Percentiles rank a stretch among this genome's conserved stretches.
phyloP scores from a whole-genome alignment of 2,329 filamentous ascomycete species.

The Apiospora phragmitis region DNA sequence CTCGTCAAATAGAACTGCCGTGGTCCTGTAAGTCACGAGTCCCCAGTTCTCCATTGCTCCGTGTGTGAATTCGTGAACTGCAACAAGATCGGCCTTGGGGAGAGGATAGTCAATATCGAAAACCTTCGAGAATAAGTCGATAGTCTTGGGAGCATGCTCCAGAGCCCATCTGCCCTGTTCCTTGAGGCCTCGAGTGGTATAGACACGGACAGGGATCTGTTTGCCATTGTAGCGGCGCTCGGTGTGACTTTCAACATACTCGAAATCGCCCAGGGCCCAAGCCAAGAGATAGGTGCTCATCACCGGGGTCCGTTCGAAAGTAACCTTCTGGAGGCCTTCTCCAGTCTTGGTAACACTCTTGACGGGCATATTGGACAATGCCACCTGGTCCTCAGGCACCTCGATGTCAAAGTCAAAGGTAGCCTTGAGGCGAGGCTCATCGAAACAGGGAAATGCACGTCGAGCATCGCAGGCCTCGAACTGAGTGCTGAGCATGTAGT shows the following conservation, averaged over 20 bases:
- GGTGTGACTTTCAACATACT: constrained; percentile 92
- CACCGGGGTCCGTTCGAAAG: constrained; percentile 80
- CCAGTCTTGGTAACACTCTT: constrained; percentile 62
- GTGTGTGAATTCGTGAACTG: constrained; percentile 87
- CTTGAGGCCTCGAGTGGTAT: constrained; percentile 92
- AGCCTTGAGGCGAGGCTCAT: constrained; percentile 95
- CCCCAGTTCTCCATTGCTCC: constrained; percentile 97
- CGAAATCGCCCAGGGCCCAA: constrained; percentile 96
- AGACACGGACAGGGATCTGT: constrained; percentile 88
- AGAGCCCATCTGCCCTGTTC: constrained; percentile 88
- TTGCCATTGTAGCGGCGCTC: constrained; percentile 89
- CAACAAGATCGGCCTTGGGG: constrained; percentile 87
- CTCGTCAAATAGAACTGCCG: constrained; percentile 94
- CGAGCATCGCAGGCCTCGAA: constrained; percentile 97
- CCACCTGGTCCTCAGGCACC: constrained; percentile 83
- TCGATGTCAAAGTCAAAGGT: constrained; percentile 94
- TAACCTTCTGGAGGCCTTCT: constrained; percentile 70
- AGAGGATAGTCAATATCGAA: constrained; percentile 93
- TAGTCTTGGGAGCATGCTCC: constrained; percentile 86
- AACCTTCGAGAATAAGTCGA: constrained; percentile 95
- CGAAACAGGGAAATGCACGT: constrained; percentile 94
- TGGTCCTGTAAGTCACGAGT: constrained; percentile 92
- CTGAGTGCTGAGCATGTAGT: constrained; percentile 89
- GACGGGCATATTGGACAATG: constrained; percentile 93
- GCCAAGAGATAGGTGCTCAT: constrained; percentile 93